Evolutionary conservation across 163 green algal genomes (phyloP).

Genomic region (Scenedesmus sp.): DNA sequence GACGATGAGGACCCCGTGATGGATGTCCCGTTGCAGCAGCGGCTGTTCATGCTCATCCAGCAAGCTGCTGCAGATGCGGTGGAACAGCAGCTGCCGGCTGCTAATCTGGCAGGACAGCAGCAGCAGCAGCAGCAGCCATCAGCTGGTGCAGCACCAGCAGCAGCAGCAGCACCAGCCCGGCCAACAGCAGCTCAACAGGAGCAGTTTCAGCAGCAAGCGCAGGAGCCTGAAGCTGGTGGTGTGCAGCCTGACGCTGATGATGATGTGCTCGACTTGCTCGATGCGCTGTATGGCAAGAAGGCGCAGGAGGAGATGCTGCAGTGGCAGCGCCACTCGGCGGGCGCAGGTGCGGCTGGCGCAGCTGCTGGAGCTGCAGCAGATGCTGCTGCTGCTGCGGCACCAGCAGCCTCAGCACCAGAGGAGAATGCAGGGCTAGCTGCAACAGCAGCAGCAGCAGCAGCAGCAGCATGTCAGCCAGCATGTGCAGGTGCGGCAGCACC

Average conservation of each 20-base stretch:
- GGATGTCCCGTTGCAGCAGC: not conserved
- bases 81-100: not conserved
- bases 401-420: not conserved
- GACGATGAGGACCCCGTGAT: not conserved
- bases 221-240: not conserved
- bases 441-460: not conserved
- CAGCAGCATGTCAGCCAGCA: not conserved
- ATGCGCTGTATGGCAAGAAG: not conserved
- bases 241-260: not conserved
- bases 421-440: not conserved
- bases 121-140: slow-evolving; percentile 2
- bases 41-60: not conserved
- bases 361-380: not conserved
- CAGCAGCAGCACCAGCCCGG: not conserved
- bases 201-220: not conserved
- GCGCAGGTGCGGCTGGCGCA: not conserved
- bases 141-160: not conserved
- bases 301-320: not conserved
- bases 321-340: not conserved
- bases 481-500: not conserved
- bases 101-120: not conserved
- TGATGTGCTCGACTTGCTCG: not conserved
- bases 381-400: not conserved
- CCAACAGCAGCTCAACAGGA: not conserved
- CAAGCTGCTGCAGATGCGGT: not conserved